Conservation (phyloP, 1,284 basidiomycete species). For the Volvariella surrecta region DNA sequence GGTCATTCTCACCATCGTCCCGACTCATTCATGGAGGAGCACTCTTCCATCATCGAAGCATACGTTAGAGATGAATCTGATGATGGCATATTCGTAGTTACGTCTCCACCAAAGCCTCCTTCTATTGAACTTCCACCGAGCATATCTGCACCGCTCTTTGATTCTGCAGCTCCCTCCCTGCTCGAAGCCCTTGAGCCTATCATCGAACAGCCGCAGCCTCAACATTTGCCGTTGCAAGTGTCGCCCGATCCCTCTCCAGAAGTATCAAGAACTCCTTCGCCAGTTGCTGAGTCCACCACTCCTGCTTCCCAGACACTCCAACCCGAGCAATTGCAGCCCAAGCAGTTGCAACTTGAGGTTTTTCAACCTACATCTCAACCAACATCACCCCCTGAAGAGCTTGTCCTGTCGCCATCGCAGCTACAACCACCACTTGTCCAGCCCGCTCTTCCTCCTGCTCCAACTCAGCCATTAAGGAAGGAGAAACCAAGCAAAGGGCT, state of each 20-base stretch:
- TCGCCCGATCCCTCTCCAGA: constrained; percentile 21
- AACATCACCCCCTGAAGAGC: neutral
- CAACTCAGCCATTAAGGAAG: constrained; percentile 32
- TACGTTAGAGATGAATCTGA: constrained; percentile 57
- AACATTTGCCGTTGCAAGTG: constrained; percentile 37
- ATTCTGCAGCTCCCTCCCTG: constrained; percentile 12
- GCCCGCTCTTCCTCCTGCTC: constrained; percentile 14
- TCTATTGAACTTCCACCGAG: constrained; percentile 16
- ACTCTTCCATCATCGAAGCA: constrained; percentile 69
- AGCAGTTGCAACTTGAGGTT: neutral
- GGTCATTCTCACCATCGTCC: constrained; percentile 32
- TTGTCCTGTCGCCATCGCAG: neutral
- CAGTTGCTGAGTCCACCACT: constrained; percentile 16
- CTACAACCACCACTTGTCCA: neutral
- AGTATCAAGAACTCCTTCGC: constrained; percentile 39
- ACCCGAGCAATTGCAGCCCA: neutral
- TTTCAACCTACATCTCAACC: neutral
- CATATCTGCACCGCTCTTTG: constrained; percentile 2
- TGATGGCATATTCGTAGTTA: constrained; percentile 23
- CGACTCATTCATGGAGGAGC: constrained; percentile 70
- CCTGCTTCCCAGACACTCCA: neutral
- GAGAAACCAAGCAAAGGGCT: constrained; percentile 76
- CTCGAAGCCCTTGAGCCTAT: constrained; percentile 34
- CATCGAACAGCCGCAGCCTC: constrained; percentile 48
- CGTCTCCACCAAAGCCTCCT: constrained; percentile 21